Base-by-base conservation (phyloP, 768 basidiomycete genomes). In the Naganishia vishniacii region DNA sequence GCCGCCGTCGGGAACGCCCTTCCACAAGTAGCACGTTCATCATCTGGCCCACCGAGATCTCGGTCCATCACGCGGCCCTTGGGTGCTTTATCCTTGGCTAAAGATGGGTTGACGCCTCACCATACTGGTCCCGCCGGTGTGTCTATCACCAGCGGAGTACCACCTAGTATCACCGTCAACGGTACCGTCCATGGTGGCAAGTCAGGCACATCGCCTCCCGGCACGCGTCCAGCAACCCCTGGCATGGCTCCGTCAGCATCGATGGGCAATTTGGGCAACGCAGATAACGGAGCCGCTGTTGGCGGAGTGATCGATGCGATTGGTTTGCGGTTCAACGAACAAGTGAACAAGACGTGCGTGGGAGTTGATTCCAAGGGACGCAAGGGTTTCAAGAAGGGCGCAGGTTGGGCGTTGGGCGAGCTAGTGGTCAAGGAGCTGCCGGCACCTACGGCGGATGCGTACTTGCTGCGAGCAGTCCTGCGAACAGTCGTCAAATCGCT, bases 351-450 rank as follows among this genome's bases (percentile, higher is more conserved):
- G 65, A 71, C 73, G 31, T 71, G 68, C 34, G 63, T 70, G 9
- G 74, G 73, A 0, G 74, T 75, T 9, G 76, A 77, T 49, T 71
- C 48, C 63, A 74, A 75, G 61, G 53, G 68, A 12, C 71, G 71
- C 64, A 73, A 72, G 61, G 72, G 72, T 0, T 68, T 75, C 69
- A 70, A 69, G 62, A 72, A 73, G 48, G 70, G 69, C 37, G 63
- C 64, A 20, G 76, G 76, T 2, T 77, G 76, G 76, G 56, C 64
- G 0, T 66, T 77, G 3, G 76, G 76, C n/a, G 70, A 75, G 47
- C 64, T 48, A 13, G 76, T 77, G 18, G 72, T 75, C 58, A 74
- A 74, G 73, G 76, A 75, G 42, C 53, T 77, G 9, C 76, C 76
- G 0, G 67, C 47, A 31, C 76, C 74, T 4, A 63, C 71, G 20